These are phyloP conservation scores for Trichoderma arundinaceum DNA, from an alignment of 2,329 filamentous ascomycete genomes.

Conservation along the genomic window DNA sequence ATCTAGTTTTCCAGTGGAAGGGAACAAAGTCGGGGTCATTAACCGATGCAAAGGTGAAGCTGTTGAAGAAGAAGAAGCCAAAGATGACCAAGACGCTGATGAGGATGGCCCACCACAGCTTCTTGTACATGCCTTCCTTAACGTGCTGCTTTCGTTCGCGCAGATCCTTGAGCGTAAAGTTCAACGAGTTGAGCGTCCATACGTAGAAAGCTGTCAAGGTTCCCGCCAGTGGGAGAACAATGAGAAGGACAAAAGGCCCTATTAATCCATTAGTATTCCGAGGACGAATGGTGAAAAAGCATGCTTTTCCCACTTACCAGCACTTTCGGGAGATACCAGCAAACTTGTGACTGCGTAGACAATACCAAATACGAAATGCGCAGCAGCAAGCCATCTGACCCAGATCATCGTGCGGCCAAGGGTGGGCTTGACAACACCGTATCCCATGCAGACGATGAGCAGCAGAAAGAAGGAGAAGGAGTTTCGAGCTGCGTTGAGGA, in stretches of 20 bases:
- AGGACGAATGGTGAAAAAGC: background rate
- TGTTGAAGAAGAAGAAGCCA: slow-evolving; percentile 98
- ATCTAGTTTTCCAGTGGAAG: slow-evolving; percentile 94
- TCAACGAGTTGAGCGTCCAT: slow-evolving; percentile 96
- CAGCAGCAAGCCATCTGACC: slow-evolving; percentile 86
- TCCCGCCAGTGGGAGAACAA: slow-evolving; percentile 88
- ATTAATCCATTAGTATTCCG: background rate
- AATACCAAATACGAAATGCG: slow-evolving; percentile 93
- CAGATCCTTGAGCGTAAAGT: slow-evolving; percentile 94
- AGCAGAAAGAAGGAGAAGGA: slow-evolving; percentile 98
- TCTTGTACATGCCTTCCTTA: slow-evolving; percentile 96
- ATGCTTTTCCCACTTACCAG: slow-evolving; percentile 54
- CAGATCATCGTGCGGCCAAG: slow-evolving; percentile 93
- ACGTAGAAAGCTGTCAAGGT: slow-evolving; percentile 97
- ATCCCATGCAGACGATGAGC: slow-evolving; percentile 98
- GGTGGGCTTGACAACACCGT: slow-evolving; percentile 93
- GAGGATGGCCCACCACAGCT: slow-evolving; percentile 97
- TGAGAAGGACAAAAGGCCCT: slow-evolving; percentile 88
- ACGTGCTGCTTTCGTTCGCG: slow-evolving; percentile 89
- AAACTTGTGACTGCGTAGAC: slow-evolving; percentile 92
- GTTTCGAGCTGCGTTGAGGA: slow-evolving; percentile 91
- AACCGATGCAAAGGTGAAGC: slow-evolving; percentile 87
- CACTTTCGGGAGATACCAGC: slow-evolving; percentile 85
- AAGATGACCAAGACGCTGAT: slow-evolving; percentile 94
- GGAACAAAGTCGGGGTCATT: slow-evolving; percentile 89